Conservation (phyloP, 2,329 filamentous ascomycete genomes). For the Trematosphaeria pertusa region DNA sequence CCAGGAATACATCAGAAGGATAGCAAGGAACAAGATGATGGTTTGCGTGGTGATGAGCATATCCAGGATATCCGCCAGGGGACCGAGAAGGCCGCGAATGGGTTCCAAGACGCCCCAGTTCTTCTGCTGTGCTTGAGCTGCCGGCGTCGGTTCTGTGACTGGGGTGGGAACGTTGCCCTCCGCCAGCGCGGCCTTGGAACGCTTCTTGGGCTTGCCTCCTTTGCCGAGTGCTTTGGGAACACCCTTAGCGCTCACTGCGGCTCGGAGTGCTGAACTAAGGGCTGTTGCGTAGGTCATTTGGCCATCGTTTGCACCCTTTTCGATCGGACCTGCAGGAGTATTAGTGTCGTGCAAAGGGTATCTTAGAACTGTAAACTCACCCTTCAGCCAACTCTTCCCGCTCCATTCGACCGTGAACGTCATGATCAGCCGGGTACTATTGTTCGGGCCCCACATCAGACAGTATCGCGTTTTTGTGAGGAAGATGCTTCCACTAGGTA, state of each 20-base stretch:
- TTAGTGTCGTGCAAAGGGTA: constrained; percentile 10
- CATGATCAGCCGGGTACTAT: constrained; percentile 82
- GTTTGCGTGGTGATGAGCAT: constrained; percentile 79
- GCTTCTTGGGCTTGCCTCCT: constrained; percentile 61
- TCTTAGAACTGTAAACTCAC: no score
- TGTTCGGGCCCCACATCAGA: constrained; percentile 87
- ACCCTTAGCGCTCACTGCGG: constrained; percentile 70
- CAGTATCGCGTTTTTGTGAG: constrained; percentile 93
- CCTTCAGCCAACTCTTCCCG: constrained; percentile 97
- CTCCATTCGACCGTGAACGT: constrained; percentile 95
- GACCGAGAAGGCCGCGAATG: constrained; percentile 71
- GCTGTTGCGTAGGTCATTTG: constrained; percentile 84
- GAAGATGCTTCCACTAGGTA: constrained; percentile 92
- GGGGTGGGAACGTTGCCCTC: constrained; percentile 50
- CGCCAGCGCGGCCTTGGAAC: constrained; percentile 61
- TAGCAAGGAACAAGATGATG: constrained; percentile 75
- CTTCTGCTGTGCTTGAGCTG: constrained; percentile 38
- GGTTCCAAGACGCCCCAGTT: constrained; percentile 85
- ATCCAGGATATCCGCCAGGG: constrained; percentile 71
- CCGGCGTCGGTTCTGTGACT: constrained; percentile 26
- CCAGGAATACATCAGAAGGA: constrained; percentile 52
- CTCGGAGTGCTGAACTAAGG: constrained; percentile 75
- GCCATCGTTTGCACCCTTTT: constrained; percentile 92
- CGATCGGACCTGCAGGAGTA: constrained; percentile 76
- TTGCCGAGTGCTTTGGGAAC: constrained; percentile 58